A percentile compares a stretch with the other conserved stretches of the same genome.
These are phyloP conservation scores for Baorangia bicolor DNA, from an alignment of 768 basidiomycete genomes.

Conservation along the genomic window DNA sequence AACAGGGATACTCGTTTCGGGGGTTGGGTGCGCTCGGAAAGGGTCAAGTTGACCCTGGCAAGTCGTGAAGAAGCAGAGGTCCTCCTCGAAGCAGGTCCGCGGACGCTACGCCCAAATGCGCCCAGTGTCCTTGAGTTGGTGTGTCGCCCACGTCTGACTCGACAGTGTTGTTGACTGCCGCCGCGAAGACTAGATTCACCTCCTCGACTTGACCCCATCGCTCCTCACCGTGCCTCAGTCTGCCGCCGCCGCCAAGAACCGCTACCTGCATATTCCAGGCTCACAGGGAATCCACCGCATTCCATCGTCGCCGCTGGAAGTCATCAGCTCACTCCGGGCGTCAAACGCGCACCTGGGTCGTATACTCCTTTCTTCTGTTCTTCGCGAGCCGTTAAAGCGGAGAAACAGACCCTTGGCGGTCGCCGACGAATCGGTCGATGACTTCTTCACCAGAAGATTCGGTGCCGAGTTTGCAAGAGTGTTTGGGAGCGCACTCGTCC, in stretches of 20 bases:
- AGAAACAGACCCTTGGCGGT: not conserved
- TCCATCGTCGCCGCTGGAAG: not conserved
- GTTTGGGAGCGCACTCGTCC: not conserved
- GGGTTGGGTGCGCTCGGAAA: slow-evolving; percentile 81
- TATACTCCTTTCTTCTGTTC: not conserved
- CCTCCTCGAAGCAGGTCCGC: slow-evolving; percentile 81
- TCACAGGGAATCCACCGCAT: not conserved
- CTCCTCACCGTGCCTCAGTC: slow-evolving; percentile 66
- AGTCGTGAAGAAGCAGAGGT: slow-evolving; percentile 39
- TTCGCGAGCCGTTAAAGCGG: not conserved
- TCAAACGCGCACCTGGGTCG: too few relatives aligned
- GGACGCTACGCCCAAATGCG: slow-evolving; percentile 80
- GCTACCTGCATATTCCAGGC: not conserved
- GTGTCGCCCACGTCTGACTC: slow-evolving; percentile 16
- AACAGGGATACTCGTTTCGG: slow-evolving; percentile 68
- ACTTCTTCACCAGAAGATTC: not conserved
- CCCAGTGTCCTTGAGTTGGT: slow-evolving; percentile 79
- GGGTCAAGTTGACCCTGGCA: slow-evolving; percentile 41
- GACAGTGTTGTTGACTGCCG: slow-evolving; percentile 8
- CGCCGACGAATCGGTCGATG: not conserved
- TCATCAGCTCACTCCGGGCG: not conserved
- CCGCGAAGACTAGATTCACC: slow-evolving; percentile 60
- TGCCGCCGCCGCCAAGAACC: slow-evolving; percentile 8
- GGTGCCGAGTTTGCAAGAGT: not conserved
- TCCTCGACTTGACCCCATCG: slow-evolving; percentile 58